Base-by-base conservation (phyloP, 2,329 filamentous ascomycete species). In the Aureobasidium sp. region DNA sequence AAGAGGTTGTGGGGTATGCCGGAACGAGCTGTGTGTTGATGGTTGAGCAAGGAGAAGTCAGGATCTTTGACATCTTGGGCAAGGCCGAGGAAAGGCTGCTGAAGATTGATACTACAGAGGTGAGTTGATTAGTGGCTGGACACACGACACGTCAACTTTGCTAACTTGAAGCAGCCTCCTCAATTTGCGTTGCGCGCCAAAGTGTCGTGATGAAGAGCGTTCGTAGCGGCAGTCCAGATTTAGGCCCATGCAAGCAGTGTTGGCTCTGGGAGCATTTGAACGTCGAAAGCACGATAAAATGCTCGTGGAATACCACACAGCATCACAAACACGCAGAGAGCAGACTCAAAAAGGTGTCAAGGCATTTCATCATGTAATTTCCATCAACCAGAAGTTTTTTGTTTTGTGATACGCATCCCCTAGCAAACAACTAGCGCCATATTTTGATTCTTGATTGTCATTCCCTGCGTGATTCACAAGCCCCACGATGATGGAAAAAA, bases 1-100 rank as follows among this genome's bases (percentile, higher is more conserved):
- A 70, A 1, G 65, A 70, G 19, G 68, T 70, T 53, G 68, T 70
- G 54, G 63, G 83, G 0, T 94, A 90, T 72, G 86, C 89, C 0
- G 90, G 90, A 0, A 91, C 87, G 0, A 91, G 86, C 64, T 82
- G 85, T 0, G 86, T 92, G 0, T 72, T 92, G 33, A 84, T 85
- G 3, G 82, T 93, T 33, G 77, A 82, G 11, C 73, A 78, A 5
- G 88, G 87, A 0, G 82, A 85, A 47, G 85, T 91, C 11, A 84
- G 75, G 53, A 79, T 91, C 0, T 90, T 87, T 60, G 88, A 88
- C 0, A 75, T 90, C 0, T 75, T 91, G 3, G 88, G 88, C 0
- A 85, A 89, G n/a, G 84, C 82, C 0, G 83, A 88, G 60, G 85
- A 89, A 67, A 83, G 83, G 2, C 74, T 91, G 0, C 73, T 92